Conservation (phyloP, 345 rosid genomes). For the Zanthoxylum bungeanum region DNA sequence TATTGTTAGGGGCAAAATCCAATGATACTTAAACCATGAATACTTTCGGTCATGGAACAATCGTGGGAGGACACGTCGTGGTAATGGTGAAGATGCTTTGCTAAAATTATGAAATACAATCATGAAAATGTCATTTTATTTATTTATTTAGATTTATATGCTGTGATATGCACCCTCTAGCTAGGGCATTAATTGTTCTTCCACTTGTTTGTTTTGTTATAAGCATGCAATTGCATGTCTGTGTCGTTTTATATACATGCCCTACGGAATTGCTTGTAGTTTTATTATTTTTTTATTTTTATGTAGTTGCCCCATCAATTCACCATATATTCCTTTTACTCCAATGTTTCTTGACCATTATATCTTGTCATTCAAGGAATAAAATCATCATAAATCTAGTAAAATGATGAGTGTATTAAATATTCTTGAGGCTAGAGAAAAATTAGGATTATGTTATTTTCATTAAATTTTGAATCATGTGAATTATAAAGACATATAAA, state of each 20-base stretch:
- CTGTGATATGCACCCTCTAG: conserved; percentile 5
- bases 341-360: conserved; percentile 16
- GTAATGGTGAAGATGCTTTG: not conserved
- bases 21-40: not conserved
- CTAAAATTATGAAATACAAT: not conserved
- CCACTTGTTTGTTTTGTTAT: not conserved
- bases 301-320: conserved; percentile 13
- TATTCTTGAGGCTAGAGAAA: no score
- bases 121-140: not conserved
- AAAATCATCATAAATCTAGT: not conserved
- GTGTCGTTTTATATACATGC: not conserved
- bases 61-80: not conserved
- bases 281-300: not conserved
- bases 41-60: not conserved
- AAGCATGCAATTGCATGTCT: not conserved
- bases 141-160: not conserved
- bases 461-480: not conserved
- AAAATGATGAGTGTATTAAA: not conserved
- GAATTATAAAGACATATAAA: no score
- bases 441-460: not conserved
- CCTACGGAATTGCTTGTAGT: not conserved
- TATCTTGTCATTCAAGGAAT: conserved; percentile 15
- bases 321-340: not conserved
- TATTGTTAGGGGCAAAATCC: no score
- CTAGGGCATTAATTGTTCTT: not conserved